Evolutionary conservation across 2,329 filamentous ascomycete genomes (phyloP), one percentile per base, ranked within the genome.

Genomic region (Xylariales sp.): DNA sequence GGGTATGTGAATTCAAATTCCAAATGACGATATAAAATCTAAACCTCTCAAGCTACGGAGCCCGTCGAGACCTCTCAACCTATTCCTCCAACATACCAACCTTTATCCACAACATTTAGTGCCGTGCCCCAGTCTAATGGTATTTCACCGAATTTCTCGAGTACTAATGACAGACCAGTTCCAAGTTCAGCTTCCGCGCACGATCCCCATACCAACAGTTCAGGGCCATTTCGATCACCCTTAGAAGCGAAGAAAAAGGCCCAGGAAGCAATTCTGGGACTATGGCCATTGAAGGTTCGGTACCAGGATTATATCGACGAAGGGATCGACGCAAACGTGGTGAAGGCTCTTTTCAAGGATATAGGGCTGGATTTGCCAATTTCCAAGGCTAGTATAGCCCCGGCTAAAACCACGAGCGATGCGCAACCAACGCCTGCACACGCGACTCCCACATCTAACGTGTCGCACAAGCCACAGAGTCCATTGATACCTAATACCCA

Each of bases 251-350:
- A 82, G 62, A 87, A 86, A 69, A 83, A 87, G 71, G 92, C 92
- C 0, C 87, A 89, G 74, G 86, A 87, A 30, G 90, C 91, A 3
- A 88, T 94, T 46, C 78, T 93, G 36, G 85, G 87, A 45, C 81
- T 94, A 3, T 85, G 83, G 81, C 83, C 85, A 1, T 78, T 92
- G 67, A 91, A 93, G 56, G 88, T 97, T 65, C 88, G 88, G 23
- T 97, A 90, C 75, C 85, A 91, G 62, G 86, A 93, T 67, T 90
- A 95, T 64, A 82, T 94, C 12, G 84, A 89, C 10, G 91, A 95
- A 77, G 91, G 93, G 0, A 85, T 95, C 49, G 87, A 94, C 72
- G 83, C 86, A 43, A 78, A 79, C 1, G 76, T 93, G 10, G 80
- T 97, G 43, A 86, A 84, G 64, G 78, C 81, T 36, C 83, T 96